These are phyloP conservation scores for Danielozyma ontarioensis DNA, from an alignment of 805 yeast genomes.

Conservation along the genomic window DNA sequence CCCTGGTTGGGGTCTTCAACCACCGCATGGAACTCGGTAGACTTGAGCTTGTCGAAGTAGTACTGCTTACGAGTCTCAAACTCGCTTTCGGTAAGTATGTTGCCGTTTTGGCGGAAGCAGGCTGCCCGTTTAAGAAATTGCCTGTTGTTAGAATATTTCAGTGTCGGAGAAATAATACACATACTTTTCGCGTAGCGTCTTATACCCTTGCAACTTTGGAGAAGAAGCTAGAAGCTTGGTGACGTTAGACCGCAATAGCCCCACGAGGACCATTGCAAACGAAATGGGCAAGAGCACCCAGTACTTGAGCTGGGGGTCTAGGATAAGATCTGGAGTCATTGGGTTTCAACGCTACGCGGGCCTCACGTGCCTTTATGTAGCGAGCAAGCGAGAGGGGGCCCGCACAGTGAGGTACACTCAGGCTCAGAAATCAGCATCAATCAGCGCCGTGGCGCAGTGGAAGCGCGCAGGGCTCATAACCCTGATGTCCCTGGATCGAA, in stretches of 20 bases:
- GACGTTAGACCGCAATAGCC: slow-evolving; percentile 67
- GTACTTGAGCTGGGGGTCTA: slow-evolving; percentile 77
- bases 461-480: slow-evolving; percentile 99
- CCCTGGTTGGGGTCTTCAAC: slow-evolving; percentile 29
- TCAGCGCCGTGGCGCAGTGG: slow-evolving; percentile 97
- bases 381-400: too few relatives aligned
- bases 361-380: too few relatives aligned
- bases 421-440: not conserved
- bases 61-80: slow-evolving; percentile 50
- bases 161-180: slow-evolving; percentile 3
- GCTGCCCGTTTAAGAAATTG: slow-evolving; percentile 58
- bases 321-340: slow-evolving; percentile 28
- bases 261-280: slow-evolving; percentile 83
- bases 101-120: slow-evolving; percentile 50
- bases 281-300: slow-evolving; percentile 94
- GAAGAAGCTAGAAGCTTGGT: slow-evolving; percentile 56
- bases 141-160: slow-evolving; percentile 14
- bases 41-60: slow-evolving; percentile 42
- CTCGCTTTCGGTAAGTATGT: slow-evolving; percentile 45
- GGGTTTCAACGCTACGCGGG: too few relatives aligned
- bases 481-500: slow-evolving; percentile 98
- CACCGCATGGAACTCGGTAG: slow-evolving; percentile 54
- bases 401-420: too few relatives aligned
- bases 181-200: slow-evolving; percentile 45
- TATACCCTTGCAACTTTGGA: slow-evolving; percentile 49